Base-by-base conservation (phyloP, 306 rosid genomes). In the Herpetospermum pedunculosum region DNA sequence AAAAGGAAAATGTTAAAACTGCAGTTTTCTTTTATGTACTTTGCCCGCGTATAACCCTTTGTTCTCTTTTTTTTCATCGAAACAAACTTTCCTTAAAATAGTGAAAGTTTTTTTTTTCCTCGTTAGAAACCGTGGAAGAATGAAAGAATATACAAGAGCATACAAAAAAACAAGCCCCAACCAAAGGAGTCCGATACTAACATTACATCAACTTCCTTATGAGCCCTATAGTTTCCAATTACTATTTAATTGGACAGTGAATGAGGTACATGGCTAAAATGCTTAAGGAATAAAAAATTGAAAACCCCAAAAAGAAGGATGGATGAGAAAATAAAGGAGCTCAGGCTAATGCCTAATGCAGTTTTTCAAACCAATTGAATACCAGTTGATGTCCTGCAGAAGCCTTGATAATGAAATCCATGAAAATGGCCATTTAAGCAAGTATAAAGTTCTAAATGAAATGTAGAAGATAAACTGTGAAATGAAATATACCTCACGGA, bases 401-500 rank as follows among this genome's bases (percentile, higher is more conserved):
- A 60, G 21, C 7, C 12, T 60, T 60, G 25, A 60, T 60, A 30
- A 60, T 60, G 37, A 60, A 23, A 55, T 55, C 63, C 63, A 23
- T 23, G 63, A 55, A 55, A 7, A 55, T 57, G 60, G 32, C 38
- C 38, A 29, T 21, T 2, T 2, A 8, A 21, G 29, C 58, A 26
- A 57, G 64, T n/a, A 57, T n/a, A 25, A 25, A 28, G 64, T 13
- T 57, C 15, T 60, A 30, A 12, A 38, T 19, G 71, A 67, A 9
- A 9, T 1, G 48, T 19, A 37, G 29, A 37, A 63, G 48, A n/a
- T 1, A 1, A 43, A 68, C 3, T 2, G 37, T 25, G 73, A 13
- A 41, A 25, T 13, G 21, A 68, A 41, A 14, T 83, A 94, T 87
- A 94, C 99, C 99, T 94, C 99, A 82, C 99, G 89, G 62, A 94